A percentile compares a stretch with the other conserved stretches of the same genome.
Evolutionary conservation across 2,329 filamentous ascomycete genomes (phyloP).

Genomic region (Phaeosphaeria sp.): DNA sequence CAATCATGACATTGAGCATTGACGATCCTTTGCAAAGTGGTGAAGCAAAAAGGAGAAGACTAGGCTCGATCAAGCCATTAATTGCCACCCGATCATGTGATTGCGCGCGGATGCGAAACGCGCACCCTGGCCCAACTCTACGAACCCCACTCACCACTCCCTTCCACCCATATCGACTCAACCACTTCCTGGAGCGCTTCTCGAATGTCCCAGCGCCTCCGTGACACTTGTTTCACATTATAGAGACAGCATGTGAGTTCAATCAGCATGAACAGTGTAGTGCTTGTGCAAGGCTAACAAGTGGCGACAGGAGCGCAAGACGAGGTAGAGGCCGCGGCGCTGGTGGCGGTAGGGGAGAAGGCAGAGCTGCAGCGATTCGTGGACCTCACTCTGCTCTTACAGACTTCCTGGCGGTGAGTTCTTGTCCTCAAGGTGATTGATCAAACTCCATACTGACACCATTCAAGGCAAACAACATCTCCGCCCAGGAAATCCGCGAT

Average conservation of each 20-base stretch:
- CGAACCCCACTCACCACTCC: background rate
- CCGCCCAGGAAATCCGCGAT: conserved; percentile 67
- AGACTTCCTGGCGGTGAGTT: conserved; percentile 68
- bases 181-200: background rate
- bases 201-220: background rate
- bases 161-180: background rate
- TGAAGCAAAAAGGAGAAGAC: background rate
- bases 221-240: background rate
- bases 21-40: background rate
- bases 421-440: background rate
- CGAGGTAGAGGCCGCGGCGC: conserved; percentile 50
- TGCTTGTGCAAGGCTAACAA: conserved; percentile 19
- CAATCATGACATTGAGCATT: background rate
- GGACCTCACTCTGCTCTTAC: conserved; percentile 72
- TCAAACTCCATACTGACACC: background rate
- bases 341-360: conserved; percentile 53
- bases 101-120: conserved; percentile 15
- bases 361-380: conserved; percentile 52
- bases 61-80: conserved; percentile 12
- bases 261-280: background rate
- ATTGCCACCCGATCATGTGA: conserved; percentile 43
- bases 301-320: conserved; percentile 39
- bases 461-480: conserved; percentile 73
- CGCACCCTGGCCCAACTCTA: background rate
- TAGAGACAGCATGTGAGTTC: background rate